Conservation (phyloP, 768 basidiomycete genomes). For the Trametes sanguinea region DNA sequence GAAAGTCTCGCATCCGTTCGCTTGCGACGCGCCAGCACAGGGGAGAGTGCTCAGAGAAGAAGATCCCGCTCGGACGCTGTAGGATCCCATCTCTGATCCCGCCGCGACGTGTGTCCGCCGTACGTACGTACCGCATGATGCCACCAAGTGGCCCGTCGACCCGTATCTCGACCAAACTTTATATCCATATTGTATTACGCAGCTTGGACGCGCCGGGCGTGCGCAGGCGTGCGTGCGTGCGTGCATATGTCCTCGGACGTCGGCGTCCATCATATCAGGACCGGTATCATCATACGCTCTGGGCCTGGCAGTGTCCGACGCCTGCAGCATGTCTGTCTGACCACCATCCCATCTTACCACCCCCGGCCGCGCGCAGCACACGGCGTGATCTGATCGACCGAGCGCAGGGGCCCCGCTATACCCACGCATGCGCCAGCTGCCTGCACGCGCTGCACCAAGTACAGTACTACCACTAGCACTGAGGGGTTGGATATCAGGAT, state of each 20-base stretch:
- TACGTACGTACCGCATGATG: neutral
- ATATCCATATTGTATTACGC: neutral
- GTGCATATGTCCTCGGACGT: constrained; percentile 1
- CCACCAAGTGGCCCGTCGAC: neutral
- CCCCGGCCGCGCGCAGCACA: neutral
- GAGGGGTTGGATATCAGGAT: no score
- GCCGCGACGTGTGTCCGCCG: no score
- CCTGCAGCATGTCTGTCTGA: no score
- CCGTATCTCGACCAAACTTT: neutral
- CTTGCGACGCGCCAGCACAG: no score
- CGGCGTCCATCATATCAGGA: neutral
- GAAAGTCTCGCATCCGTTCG: no score
- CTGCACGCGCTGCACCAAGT: neutral
- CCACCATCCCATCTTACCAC: neutral
- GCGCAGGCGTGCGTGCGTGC: no score
- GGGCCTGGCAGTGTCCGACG: no score
- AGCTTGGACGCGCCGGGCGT: neutral
- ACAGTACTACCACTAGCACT: no score
- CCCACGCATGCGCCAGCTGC: neutral
- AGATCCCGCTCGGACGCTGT: neutral
- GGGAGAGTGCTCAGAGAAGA: neutral
- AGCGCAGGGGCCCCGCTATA: neutral
- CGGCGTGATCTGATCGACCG: constrained; percentile 10
- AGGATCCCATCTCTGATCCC: neutral
- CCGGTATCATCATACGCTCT: no score